Evolutionary conservation across 495 filamentous ascomycete genomes (phyloP).

Genomic region (Daldinia vernicosa): DNA sequence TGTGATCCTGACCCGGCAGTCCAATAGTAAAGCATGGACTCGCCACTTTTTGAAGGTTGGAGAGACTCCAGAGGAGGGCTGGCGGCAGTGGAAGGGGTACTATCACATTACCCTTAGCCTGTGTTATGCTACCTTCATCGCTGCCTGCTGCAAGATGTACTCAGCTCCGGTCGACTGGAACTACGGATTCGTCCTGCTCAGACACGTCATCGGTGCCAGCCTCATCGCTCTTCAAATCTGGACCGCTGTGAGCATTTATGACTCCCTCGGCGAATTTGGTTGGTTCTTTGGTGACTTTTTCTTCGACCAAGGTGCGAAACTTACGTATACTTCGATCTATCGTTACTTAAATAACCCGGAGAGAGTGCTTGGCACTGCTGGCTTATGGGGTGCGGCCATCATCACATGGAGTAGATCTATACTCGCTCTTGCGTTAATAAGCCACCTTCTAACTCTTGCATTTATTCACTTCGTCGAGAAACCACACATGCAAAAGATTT

Average conservation of each 20-base stretch:
- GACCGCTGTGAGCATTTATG: constrained; percentile 93
- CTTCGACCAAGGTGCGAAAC: constrained; percentile 84
- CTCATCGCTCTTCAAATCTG: constrained; percentile 89
- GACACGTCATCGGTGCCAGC: constrained; percentile 83
- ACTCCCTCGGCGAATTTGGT: constrained; percentile 95
- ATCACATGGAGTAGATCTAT: constrained; percentile 88
- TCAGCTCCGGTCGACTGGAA: constrained; percentile 82
- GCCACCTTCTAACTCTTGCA: constrained; percentile 81
- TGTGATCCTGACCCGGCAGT: constrained; percentile 83
- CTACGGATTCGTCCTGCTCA: constrained; percentile 82
- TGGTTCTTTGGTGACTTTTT: constrained; percentile 99
- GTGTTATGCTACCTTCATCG: constrained; percentile 88
- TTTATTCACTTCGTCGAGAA: constrained; percentile 96
- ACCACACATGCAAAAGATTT: constrained; percentile 98
- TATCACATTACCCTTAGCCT: constrained; percentile 92
- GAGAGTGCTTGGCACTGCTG: constrained; percentile 89
- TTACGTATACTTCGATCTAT: constrained; percentile 97
- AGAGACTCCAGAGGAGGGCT: constrained; percentile 87
- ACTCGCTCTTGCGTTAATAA: constrained; percentile 83
- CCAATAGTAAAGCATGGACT: constrained; percentile 89
- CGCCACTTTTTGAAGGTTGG: constrained; percentile 97
- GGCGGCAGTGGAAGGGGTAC: constrained; percentile 97
- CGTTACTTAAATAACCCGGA: constrained; percentile 98
- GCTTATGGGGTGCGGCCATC: constrained; percentile 94
- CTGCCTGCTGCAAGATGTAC: constrained; percentile 97